Base-by-base conservation (phyloP, 202 grass and related monocot genomes). In the Saccharum hybrid region DNA sequence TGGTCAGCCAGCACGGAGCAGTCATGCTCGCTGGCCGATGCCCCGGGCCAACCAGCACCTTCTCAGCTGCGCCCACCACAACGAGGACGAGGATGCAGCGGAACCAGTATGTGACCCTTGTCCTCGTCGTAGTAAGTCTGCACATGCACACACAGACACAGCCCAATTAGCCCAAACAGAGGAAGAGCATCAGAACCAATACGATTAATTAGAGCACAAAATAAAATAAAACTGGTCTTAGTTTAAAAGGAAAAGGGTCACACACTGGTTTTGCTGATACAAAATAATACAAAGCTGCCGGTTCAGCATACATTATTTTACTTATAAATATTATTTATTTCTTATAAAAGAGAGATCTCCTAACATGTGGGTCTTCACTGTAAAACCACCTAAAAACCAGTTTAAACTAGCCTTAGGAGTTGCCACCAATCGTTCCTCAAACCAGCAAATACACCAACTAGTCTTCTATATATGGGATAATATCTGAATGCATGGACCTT, bases 81-180 rank as follows among this genome's bases (percentile, higher is more conserved):
- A 14, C 48, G 15, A 52, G 11, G 15, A 52, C 5, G 48, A 52
- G 31, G 69, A 51, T 83, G 59, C 43, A 83, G 70, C 60, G 60
- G 70, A 49, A 83, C n/a, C 70, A 75, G 60, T 2, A 64, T 23
- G 30, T 65, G 42, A 16, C 81, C 71, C 42, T 26, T 34, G 41
- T 66, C 43, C 57, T 66, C 43, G 13, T 83, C 81, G 26, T 40
- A 0, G 33, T 66, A 83, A 6, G 1, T 41, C 81, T 83, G 81
- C 71, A 43, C 59, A 64, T 45, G 14, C 38, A 77, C 26, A 66
- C 4, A 9, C 18, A 69, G 11, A 46, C 31, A 33, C 31, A 33
- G 28, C 28, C 28, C 28, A 28, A 28, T 0, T 4, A 36, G 49
- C 11, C 36, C 15, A 19, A 71, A 49, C 65, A 39, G 12, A 80